phyloP scores from a whole-genome alignment of 208 protist genomes.

The Kentomonas sorsogonicus region DNA sequence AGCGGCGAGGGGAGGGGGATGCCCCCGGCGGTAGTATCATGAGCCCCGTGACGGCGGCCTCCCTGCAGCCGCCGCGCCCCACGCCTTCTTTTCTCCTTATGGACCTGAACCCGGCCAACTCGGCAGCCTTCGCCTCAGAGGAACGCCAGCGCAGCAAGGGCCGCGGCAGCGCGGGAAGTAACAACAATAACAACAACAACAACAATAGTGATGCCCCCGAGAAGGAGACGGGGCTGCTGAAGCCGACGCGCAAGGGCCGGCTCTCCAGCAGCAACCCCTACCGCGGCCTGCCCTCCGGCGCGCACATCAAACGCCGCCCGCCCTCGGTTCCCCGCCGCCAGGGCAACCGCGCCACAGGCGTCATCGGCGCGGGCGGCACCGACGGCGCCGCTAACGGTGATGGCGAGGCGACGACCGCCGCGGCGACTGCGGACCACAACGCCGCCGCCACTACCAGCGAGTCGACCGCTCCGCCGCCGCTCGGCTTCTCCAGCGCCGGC shows the following conservation, averaged over 20 bases:
- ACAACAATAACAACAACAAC: neutral
- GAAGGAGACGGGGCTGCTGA: conserved; percentile 32
- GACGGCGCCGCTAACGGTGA: neutral
- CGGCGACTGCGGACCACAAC: too few species aligned
- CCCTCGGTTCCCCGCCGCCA: conserved; percentile 35
- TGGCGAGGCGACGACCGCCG: conserved; percentile 3
- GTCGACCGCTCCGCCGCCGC: conserved; percentile 1
- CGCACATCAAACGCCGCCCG: conserved; percentile 67
- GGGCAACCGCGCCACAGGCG: neutral
- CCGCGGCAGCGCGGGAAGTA: neutral
- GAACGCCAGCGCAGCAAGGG: neutral
- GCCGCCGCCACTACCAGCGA: too few species aligned
- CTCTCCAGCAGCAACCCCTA: too few species aligned
- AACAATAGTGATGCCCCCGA: neutral
- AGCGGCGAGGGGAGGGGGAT: too few species aligned
- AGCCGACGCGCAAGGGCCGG: conserved; percentile 21
- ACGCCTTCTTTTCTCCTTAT: too few species aligned
- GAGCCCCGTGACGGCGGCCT: too few species aligned
- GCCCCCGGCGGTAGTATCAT: too few species aligned
- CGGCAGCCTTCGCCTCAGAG: neutral
- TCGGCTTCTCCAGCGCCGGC: conserved; percentile 1
- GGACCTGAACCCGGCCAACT: too few species aligned
- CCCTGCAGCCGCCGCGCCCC: too few species aligned
- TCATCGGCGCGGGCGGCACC: conserved; percentile 1
- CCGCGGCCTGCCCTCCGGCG: conserved; percentile 56